Base-by-base conservation (phyloP, 352 stramenopile genomes). In the Albugo laibachii region DNA sequence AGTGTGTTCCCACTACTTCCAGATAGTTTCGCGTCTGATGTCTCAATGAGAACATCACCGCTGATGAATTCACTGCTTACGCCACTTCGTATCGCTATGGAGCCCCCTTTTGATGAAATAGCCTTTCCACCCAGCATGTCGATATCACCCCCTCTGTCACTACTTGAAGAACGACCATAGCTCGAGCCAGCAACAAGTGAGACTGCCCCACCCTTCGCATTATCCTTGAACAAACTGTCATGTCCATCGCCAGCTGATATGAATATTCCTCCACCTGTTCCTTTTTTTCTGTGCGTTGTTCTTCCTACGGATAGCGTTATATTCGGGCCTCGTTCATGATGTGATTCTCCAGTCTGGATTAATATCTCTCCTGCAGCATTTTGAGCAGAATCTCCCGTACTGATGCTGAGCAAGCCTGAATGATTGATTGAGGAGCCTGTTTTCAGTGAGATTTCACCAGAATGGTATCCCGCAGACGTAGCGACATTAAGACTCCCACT, bases 71-170 rank as follows among this genome's bases (percentile, higher is more conserved):
- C 31, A 16, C 54, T 41, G 42, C 66, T 74, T n/a, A 36, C 35
- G 14, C 69, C 69, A 48, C 64, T 77, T 13, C 66, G 39, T 50
- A 80, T 59, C 16, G 45, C 51, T 3, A 82, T 52, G 12, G 55
- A 59, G 14, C 66, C 69, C 41, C 69, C 69, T 50, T 63, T 64
- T 12, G 65, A 63, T 49, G 55, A 48, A 21, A 55, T 43, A 41
- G 66, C 58, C 45, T 59, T 56, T 12, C 69, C 69, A 43, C 66
- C 66, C 44, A 48, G 49, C 13, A 79, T 13, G 42, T 37, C 13
- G 48, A 77, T 53, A n/a, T 42, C 49, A 40, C 69, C 69, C 31
- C 64, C 69, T 52, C 69, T 45, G 50, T 77, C 69, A 13, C 41
- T 58, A 2, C 12, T 27, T 36, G 53, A 47, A 39, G 65, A 71